Evolutionary conservation across 2,329 filamentous ascomycete genomes (phyloP), one percentile per base, ranked within the genome.

Genomic region (Calonectria ilicicola): DNA sequence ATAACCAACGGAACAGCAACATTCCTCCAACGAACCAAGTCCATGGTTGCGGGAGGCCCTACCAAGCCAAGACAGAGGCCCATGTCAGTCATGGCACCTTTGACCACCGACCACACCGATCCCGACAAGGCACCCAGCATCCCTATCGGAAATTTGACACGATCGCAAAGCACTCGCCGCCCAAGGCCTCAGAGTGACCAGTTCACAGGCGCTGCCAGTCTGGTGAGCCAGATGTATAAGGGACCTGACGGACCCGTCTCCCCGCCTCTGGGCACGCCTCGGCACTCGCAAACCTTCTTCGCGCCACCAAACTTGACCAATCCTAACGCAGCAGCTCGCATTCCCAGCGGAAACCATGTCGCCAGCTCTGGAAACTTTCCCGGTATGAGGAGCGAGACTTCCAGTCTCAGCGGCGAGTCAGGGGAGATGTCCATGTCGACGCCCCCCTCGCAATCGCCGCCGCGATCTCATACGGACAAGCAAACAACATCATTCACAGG

Each of bases 201-300:
- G 82, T 90, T 86, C 80, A 89, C 89, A 0, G 85, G 85, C 53
- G 92, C 92, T 21, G 93, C 94, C 9, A 91, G 89, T 72, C 90
- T 98, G 35, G 93, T 98, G 62, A 95, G 94, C 79, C 95, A 96
- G 83, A 98, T 98, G 94, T 97, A 97, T 86, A 93, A 93, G 80
- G 93, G 93, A 17, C 90, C 92, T 12, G 90, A 93, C 26, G 89
- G 91, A 5, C 89, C 91, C 10, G 87, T 90, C 51, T 93, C 92
- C 26, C 88, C 91, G 53, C 86, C 89, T 4, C 85, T 92, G 29
- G 86, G 86, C 76, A 87, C 91, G 83, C 85, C 91, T 78, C 85
- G 92, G 73, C 86, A 90, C 81, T 90, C 90, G 74, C 88, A 91
- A 80, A 91, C 91, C 38, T 93, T 93, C 85, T 94, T 94, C 83